Evolutionary conservation across 306 rosid genomes (phyloP).

Genomic region (Pterocarpus santalinus): DNA sequence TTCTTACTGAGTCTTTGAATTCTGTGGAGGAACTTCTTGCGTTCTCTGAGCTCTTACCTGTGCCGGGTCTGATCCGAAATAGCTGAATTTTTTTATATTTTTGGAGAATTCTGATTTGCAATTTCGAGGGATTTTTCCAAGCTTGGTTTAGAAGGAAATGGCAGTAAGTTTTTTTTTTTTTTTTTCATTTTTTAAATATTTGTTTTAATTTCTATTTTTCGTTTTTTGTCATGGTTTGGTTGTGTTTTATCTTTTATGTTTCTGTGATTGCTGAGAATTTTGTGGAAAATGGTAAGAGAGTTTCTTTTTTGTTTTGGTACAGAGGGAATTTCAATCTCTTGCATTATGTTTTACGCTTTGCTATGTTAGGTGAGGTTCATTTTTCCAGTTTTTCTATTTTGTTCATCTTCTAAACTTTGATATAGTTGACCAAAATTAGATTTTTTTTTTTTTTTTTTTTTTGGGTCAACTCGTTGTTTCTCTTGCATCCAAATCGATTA

Average conservation of each 20-base stretch:
- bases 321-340: slow-evolving; percentile 33
- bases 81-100: slow-evolving; percentile 34
- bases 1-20: slow-evolving; percentile 48
- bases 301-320: background rate
- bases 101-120: slow-evolving; percentile 42
- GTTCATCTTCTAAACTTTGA: slow-evolving; percentile 43
- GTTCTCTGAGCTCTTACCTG: slow-evolving; percentile 36
- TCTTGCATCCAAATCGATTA: slow-evolving; percentile 22
- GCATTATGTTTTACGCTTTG: slow-evolving; percentile 43
- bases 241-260: slow-evolving; percentile 22
- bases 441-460: slow-evolving; percentile 20
- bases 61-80: slow-evolving; percentile 46
- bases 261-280: slow-evolving; percentile 47
- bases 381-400: background rate
- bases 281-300: slow-evolving; percentile 1
- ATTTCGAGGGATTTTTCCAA: slow-evolving; percentile 47
- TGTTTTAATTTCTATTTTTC: background rate
- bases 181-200: background rate
- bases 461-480: slow-evolving; percentile 33
- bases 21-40: slow-evolving; percentile 52
- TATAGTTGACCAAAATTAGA: slow-evolving; percentile 52
- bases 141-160: slow-evolving; percentile 64
- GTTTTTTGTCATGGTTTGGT: slow-evolving; percentile 1
- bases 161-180: slow-evolving; percentile 60
- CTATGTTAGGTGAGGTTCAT: background rate